Base-by-base conservation (phyloP, 768 basidiomycete species). In the Kwoniella pini region DNA sequence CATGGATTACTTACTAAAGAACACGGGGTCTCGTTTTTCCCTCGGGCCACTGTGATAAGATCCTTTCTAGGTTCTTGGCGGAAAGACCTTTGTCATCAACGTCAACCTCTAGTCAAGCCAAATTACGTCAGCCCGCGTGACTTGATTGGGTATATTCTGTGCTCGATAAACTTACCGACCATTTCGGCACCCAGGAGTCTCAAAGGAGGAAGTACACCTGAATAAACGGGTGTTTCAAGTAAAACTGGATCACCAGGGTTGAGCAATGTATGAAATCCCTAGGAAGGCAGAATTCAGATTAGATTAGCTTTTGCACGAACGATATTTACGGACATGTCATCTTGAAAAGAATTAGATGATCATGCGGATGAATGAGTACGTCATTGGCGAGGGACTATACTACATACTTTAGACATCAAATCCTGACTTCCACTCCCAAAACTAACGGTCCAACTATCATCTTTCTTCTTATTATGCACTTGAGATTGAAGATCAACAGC, bases 371-470 rank as follows among this genome's bases (percentile, higher is more conserved):
- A 33, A 28, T 28, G 24, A 5, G 44, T 46, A 46, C 21, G 10
- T 12, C 24, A 13, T 24, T 15, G 46, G 7, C 9, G n/a, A 13
- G 40, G 11, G n/a, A 13, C 17, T 5, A 11, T 10, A 6, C 13
- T 1, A 67, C 81, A 3, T 54, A 89, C 91, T 84, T 94, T 96
- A 80, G 83, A 88, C 50, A 97, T 84, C 65, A 91, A 74, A 81
- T 96, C 92, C 79, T 96, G 94, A 43, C 89, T 90, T 11, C 94
- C 94, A 39, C 83, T 82, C 1, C 93, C 91, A 10, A 96, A 80
- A 40, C 85, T 86, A 10, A 93, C 76, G 42, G 81, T 80, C 92
- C 93, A 98, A 6, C 85, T 87, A 66, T 84, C 85, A 1, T 81
- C 83, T 54, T 59, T 68, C 21, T 50, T 13, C 10, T 90, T 82